Conservation (phyloP, 495 filamentous ascomycete genomes). For the Neurospora sublineolata region DNA sequence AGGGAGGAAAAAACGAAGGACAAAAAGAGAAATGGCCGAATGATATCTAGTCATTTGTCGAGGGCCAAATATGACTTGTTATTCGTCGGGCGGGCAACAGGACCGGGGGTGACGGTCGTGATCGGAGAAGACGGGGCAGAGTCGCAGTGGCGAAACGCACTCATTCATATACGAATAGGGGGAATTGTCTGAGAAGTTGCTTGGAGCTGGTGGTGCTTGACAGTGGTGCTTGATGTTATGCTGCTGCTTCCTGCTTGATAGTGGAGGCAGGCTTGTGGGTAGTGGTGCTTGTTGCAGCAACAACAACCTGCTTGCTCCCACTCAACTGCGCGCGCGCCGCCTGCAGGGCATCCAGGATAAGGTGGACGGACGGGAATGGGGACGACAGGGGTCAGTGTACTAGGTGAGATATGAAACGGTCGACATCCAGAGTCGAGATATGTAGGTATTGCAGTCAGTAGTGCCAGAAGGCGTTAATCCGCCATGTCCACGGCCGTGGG, state of each 20-base stretch:
- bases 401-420: not conserved
- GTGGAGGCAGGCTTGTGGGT: not conserved
- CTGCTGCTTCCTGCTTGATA: constrained; percentile 1
- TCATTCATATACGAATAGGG: constrained; percentile 7
- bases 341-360: not conserved
- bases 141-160: constrained; percentile 24
- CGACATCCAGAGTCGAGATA: not conserved
- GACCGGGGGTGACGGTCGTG: constrained; percentile 15
- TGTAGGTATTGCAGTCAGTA: not conserved
- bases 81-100: not conserved
- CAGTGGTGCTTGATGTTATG: constrained; percentile 1
- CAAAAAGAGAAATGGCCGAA: constrained; percentile 13
- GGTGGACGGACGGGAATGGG: not conserved
- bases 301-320: not conserved
- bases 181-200: not conserved
- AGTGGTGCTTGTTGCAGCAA: not conserved
- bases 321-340: not conserved
- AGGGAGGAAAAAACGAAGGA: constrained; percentile 14
- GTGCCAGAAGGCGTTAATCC: not conserved
- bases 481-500: not conserved
- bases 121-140: constrained; percentile 7
- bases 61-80: constrained; percentile 18
- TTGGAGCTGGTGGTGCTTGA: not conserved
- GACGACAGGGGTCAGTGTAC: not conserved
- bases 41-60: constrained; percentile 31